Percentiles rank a stretch among this genome's conserved stretches.
phyloP scores from a whole-genome alignment of 106 monocot genomes.

The Allium fistulosum region DNA sequence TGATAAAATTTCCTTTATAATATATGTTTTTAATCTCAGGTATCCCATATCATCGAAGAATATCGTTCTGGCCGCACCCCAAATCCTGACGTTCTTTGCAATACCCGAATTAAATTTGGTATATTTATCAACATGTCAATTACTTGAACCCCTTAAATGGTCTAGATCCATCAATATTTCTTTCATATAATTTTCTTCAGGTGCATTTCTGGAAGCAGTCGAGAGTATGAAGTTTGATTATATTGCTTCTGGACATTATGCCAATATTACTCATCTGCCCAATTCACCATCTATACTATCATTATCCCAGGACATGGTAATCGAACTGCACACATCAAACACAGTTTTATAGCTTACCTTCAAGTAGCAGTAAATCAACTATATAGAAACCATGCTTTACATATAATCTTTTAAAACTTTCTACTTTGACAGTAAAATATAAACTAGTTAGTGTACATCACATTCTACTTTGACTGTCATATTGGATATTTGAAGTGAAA shows the following conservation, averaged over 20 bases:
- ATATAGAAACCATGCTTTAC: no score
- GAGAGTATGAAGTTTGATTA: slow-evolving; percentile 81
- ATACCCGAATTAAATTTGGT: slow-evolving; percentile 99
- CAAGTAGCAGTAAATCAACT: no score
- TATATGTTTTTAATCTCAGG: slow-evolving; percentile 23
- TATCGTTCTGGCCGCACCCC: slow-evolving; percentile 92
- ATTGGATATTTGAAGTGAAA: no score
- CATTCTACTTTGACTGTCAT: no score
- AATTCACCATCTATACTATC: slow-evolving; percentile 49
- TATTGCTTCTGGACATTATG: slow-evolving; percentile 98
- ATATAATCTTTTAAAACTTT: no score
- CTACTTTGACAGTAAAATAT: no score
- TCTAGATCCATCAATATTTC: background rate
- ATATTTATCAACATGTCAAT: background rate
- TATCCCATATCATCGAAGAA: slow-evolving; percentile 85
- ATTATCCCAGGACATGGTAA: slow-evolving; percentile 86
- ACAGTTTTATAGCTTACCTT: no score
- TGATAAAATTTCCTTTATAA: no score
- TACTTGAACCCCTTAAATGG: background rate
- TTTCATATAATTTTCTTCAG: slow-evolving; percentile 23
- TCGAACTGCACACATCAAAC: background rate
- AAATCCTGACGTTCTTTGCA: slow-evolving; percentile 98
- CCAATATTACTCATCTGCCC: slow-evolving; percentile 53
- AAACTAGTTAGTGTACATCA: no score
- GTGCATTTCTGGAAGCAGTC: slow-evolving; percentile 86